Evolutionary conservation across 148 eudicot species (phyloP), one percentile per base, ranked within the genome.

Genomic region (Arctostaphylos glauca): DNA sequence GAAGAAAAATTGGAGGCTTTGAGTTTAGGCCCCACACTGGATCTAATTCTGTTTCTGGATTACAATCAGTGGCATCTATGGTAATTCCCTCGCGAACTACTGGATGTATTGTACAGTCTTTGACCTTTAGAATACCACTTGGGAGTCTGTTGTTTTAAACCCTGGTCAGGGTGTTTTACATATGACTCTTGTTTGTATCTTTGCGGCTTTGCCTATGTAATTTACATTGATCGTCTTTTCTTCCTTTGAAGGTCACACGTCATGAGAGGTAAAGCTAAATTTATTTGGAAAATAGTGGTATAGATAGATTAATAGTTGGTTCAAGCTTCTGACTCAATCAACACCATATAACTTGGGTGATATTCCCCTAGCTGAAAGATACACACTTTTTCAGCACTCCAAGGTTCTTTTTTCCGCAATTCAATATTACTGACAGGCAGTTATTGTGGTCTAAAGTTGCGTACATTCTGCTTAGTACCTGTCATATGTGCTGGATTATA

Each of bases 1-100:
- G 87, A 80, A 81, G 81, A 84, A 88, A 84, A 78, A 66, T 87
- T 67, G 85, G 87, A 79, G 56, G 84, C 85, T 96, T 94, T 89
- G 98, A 96, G 92, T 94, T 94, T 88, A 92, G 90, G 83, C 92
- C 92, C 64, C 85, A 86, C 59, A 67, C 93, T 56, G 92, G 93
- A 77, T 84, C 94, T 79, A 85, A 86, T 81, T 89, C 94, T 85
- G 74, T 83, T 78, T 86, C 93, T 71, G 92, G 92, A 79, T 86
- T 90, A 52, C 83, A 90, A 83, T 80, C 91, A 70, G 83, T 84
- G 62, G 89, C 90, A 85, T 79, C 87, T 85, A 77, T 83, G 95
- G 97, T 95, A 91, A 89, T 80, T 41, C 85, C 78, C 74, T 68
- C 67, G 55, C 46, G 81, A 81, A 80, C 23, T 81, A 47, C 41